Base-by-base conservation (phyloP, 371 early-diverging fungal species). In the Nematocida minor region DNA sequence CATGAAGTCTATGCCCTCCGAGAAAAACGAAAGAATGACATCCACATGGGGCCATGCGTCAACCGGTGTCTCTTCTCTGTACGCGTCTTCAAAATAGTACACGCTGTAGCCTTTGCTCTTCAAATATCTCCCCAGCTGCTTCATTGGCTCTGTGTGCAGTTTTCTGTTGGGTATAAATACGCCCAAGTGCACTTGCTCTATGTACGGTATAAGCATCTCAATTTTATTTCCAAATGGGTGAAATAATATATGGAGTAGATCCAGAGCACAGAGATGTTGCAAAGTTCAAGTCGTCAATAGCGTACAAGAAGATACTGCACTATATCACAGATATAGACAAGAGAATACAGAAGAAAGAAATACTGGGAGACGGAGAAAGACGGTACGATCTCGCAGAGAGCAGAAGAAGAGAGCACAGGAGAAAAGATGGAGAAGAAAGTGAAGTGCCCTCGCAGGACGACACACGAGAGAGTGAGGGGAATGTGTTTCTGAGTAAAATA, bases 21-120 rank as follows among this genome's bases (percentile, higher is more conserved):
- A 93, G 84, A 93, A 95, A 86, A 97, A 97, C 14, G 94, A 91
- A 36, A 97, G 90, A 80, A 97, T 87, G 80, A 95, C 92, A 84
- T 97, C 94, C 84, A 95, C 94, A 0, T 87, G 85, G 4, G 97
- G 97, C 97, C 97, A 95, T 67, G 88, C 87, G 40, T 90, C 90
- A 22, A 67, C 67, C 6, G 57, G 32, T 27, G 31, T 41, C n/a
- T 32, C 47, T 16, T 60, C 53, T 47, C 77, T 32, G 38, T 74
- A 74, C 27, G 25, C 38, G 36, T 74, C 64, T 16, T 63, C 57
- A 20, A 74, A 55, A 41, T 41, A 62, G 34, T 64, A 74, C 7
- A 74, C 16, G 4, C 32, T 25, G 36, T 74, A 74, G 25, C 77
- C 77, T 40, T 64, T 74, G 6, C 48, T 51, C 36, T 63, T 34